Base-by-base conservation (phyloP, 495 filamentous ascomycete genomes). In the Aspergillus ellipticus region DNA sequence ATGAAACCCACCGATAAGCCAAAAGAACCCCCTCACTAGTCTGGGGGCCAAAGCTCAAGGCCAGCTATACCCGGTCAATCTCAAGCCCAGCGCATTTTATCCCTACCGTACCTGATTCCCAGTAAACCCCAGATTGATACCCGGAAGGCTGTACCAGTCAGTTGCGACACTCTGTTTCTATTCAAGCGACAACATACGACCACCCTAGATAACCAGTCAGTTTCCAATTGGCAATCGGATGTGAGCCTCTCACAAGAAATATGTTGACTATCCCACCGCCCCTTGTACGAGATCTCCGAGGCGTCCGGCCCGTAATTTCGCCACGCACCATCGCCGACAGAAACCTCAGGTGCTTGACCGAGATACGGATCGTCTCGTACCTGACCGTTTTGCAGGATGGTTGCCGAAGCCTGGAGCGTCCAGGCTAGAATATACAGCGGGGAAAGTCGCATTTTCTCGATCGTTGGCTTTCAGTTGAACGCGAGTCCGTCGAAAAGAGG, bases 321-420 rank as follows among this genome's bases (percentile, higher is more conserved):
- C 78, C 78, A 79, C 22, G 60, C 65, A 42, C 59, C 55, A 35
- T 71, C 65, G 28, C 69, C 65, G 22, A 72, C 42, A 2, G 53
- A 54, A 22, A 75, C 56, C 3, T 53, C 22, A 6, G 55, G 49
- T 2, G 57, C 56, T 47, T 73, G 69, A 13, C 73, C 71, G 0
- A 69, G 71, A 47, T 70, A 74, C 7, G 71, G 60, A 60, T 75
- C 59, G 29, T 62, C 49, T 49, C 71, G 65, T 6, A 78, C 71
- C 65, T 87, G 85, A 15, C 82, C 84, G 66, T 88, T 88, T 54
- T 88, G 75, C 19, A 86, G 68, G 60, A 88, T 87, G 11, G 79
- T 84, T 13, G 70, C 70, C 22, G 62, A 55, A 33, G 57, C 62
- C 28, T 48, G 57, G 35, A 59, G 17, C 0, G 61, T 57, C 63